phyloP scores from a whole-genome alignment of 805 yeast genomes.

The Lipomyces kockii region DNA sequence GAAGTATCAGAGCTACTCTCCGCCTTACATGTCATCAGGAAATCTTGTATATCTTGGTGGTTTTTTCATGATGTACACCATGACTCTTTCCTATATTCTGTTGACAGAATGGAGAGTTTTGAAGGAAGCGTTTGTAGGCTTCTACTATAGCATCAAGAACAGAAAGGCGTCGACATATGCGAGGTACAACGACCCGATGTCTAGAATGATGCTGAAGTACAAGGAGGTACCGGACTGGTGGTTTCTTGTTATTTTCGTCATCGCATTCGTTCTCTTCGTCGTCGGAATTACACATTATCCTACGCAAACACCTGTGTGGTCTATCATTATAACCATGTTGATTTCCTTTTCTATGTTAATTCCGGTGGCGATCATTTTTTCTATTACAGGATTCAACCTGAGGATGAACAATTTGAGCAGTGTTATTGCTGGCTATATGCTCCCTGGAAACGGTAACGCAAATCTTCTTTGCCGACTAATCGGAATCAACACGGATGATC shows the following conservation, averaged over 20 bases:
- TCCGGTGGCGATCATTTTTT: conserved; percentile 64
- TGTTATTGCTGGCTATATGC: conserved; percentile 53
- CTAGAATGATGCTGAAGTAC: conserved; percentile 55
- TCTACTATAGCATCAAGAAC: conserved; percentile 38
- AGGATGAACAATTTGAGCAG: conserved; percentile 62
- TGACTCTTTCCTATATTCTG: conserved; percentile 52
- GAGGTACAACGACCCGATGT: conserved; percentile 51
- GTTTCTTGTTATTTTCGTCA: conserved; percentile 55
- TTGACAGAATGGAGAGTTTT: conserved; percentile 20
- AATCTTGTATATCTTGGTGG: conserved; percentile 63
- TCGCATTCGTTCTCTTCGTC: conserved; percentile 51
- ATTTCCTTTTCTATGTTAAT: conserved; percentile 60
- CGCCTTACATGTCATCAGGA: conserved; percentile 70
- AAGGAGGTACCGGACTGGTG: conserved; percentile 68
- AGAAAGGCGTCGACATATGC: conserved; percentile 60
- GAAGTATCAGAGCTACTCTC: conserved; percentile 59
- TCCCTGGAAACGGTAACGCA: conserved; percentile 66
- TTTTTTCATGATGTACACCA: conserved; percentile 60
- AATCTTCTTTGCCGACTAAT: conserved; percentile 48
- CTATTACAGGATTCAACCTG: conserved; percentile 62
- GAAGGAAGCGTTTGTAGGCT: conserved; percentile 3
- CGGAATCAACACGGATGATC: conserved; percentile 48
- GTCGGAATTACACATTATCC: conserved; percentile 49
- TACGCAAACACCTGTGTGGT: conserved; percentile 62
- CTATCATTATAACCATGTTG: conserved; percentile 58